phyloP scores from a whole-genome alignment of 352 stramenopile genomes.

The Sclerospora graminicola region DNA sequence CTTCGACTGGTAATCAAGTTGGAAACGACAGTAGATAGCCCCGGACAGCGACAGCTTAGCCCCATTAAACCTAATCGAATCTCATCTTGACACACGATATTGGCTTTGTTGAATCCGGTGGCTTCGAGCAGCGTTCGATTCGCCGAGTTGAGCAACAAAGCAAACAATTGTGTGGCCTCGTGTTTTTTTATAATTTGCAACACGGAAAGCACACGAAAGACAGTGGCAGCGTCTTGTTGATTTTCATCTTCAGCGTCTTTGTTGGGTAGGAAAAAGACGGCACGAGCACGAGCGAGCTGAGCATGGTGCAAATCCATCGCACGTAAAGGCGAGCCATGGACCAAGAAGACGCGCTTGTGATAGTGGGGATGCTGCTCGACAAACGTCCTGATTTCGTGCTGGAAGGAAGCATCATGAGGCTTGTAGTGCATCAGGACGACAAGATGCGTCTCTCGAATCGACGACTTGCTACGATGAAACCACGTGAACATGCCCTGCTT shows the following conservation, averaged over 20 bases:
- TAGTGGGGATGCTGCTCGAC: constrained; percentile 61
- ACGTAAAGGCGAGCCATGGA: constrained; percentile 58
- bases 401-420: constrained; percentile 36
- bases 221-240: constrained; percentile 72
- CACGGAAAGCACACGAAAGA: constrained; percentile 71
- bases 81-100: constrained; percentile 74
- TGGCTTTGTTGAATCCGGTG: constrained; percentile 50
- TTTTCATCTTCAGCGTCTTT: constrained; percentile 74
- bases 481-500: constrained; percentile 28
- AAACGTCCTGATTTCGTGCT: constrained; percentile 56
- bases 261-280: constrained; percentile 79
- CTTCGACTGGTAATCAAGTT: constrained; percentile 78
- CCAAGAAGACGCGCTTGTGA: constrained; percentile 69
- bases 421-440: constrained; percentile 72
- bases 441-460: constrained; percentile 69
- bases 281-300: constrained; percentile 52
- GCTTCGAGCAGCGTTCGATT: constrained; percentile 73
- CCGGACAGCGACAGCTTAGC: constrained; percentile 70
- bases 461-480: constrained; percentile 36
- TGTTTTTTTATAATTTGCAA: constrained; percentile 52
- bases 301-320: constrained; percentile 45
- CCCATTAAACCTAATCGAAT: constrained; percentile 79
- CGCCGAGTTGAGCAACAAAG: constrained; percentile 77
- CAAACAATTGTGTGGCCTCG: constrained; percentile 62
- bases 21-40: constrained; percentile 73